phyloP scores from a whole-genome alignment of 805 yeast genomes.

The Ogataea neopini region DNA sequence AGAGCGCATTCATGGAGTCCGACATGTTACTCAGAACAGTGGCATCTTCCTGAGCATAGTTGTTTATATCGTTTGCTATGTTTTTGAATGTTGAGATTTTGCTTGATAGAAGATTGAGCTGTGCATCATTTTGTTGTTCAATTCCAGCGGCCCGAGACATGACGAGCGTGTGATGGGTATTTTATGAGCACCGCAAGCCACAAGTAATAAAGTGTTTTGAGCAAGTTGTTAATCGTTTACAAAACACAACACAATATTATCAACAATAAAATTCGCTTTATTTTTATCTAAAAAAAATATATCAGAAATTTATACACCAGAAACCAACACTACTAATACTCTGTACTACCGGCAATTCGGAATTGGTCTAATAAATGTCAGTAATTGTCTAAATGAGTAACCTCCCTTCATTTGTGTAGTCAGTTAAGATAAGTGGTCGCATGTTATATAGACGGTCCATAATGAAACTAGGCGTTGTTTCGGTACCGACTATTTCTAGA shows the following conservation, averaged over 20 bases:
- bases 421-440: conserved; percentile 34
- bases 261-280: not conserved
- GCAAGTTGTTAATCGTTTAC: too few species aligned
- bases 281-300: not conserved
- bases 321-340: too few species aligned
- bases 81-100: conserved; percentile 64
- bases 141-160: conserved; percentile 35
- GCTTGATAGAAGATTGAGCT: conserved; percentile 62
- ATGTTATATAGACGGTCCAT: conserved; percentile 30
- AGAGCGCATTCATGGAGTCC: conserved; percentile 51
- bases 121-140: conserved; percentile 55
- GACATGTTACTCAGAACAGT: conserved; percentile 44
- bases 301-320: not conserved
- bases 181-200: too few species aligned
- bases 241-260: not conserved
- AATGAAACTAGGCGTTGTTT: conserved; percentile 36
- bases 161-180: too few species aligned
- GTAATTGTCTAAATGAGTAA: too few species aligned
- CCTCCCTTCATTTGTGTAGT: not conserved
- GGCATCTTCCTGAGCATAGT: conserved; percentile 58
- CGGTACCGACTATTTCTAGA: conserved; percentile 32
- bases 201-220: too few species aligned
- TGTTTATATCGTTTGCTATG: conserved; percentile 67
- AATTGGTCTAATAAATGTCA: not conserved
- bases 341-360: not conserved